Percentiles rank a stretch among this genome's conserved stretches.
Evolutionary conservation across 352 stramenopile species (phyloP).

Genomic region (Pythium graminicola): DNA sequence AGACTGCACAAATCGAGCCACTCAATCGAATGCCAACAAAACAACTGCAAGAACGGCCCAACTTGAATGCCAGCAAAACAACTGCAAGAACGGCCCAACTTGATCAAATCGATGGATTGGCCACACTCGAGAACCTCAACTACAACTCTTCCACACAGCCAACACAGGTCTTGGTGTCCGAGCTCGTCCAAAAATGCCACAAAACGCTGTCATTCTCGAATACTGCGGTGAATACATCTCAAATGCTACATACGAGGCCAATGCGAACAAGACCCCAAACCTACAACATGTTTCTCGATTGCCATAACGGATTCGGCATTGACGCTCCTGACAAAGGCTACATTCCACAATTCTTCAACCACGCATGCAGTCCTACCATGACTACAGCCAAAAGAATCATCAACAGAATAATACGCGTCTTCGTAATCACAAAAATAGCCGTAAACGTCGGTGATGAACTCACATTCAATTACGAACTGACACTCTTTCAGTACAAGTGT

Average conservation of each 20-base stretch:
- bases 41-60: no score
- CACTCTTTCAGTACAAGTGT: no score
- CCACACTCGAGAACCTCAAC: background rate
- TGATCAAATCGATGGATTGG: background rate
- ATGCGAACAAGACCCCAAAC: background rate
- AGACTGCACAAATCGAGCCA: no score
- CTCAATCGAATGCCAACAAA: no score
- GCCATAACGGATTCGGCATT: background rate
- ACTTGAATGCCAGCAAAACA: background rate
- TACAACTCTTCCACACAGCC: background rate
- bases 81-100: no score
- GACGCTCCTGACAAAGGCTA: background rate
- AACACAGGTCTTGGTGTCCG: background rate
- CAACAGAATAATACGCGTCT: background rate
- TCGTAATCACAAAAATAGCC: background rate
- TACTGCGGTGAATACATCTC: slow-evolving; percentile 1
- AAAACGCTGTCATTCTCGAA: slow-evolving; percentile 1
- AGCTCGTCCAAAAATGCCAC: background rate
- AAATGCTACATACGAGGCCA: background rate
- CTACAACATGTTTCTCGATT: background rate
- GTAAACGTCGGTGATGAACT: background rate
- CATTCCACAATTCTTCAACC: background rate
- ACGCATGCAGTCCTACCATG: background rate
- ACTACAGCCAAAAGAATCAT: background rate
- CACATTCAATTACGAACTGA: background rate